Percentiles rank a stretch among this genome's conserved stretches.
Conservation (phyloP, 169 alveolate genomes). For the Cystoisospora suis region DNA sequence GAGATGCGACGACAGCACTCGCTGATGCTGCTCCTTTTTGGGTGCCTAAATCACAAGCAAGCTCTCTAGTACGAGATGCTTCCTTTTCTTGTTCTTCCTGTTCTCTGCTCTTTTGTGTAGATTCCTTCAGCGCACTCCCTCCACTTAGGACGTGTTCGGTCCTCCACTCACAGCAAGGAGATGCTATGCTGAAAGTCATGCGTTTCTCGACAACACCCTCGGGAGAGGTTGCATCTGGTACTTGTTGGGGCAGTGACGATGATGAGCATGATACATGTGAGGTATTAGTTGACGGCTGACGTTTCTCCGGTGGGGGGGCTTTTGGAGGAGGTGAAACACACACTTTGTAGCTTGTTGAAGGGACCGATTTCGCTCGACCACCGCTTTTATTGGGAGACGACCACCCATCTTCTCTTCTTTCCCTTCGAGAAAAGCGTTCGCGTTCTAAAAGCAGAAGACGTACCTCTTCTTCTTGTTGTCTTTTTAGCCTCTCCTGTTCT, state of each 20-base stretch:
- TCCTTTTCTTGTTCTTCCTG: too few species aligned
- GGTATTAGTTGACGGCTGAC: background rate
- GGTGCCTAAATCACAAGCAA: background rate
- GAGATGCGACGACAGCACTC: constrained; percentile 5
- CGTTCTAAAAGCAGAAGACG: background rate
- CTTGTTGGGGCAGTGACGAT: background rate
- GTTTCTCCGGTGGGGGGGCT: background rate
- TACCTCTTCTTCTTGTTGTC: background rate
- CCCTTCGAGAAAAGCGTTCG: background rate
- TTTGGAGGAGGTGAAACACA: background rate
- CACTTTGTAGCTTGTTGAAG: background rate
- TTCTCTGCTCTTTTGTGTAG: background rate
- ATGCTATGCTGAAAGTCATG: background rate
- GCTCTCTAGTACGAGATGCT: background rate
- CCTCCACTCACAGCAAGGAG: background rate
- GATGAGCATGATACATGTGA: too few species aligned
- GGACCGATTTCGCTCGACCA: background rate
- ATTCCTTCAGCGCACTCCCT: background rate
- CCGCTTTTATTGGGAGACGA: background rate
- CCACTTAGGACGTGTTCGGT: background rate
- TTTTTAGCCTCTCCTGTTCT: background rate
- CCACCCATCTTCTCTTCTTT: background rate
- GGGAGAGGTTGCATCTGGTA: background rate
- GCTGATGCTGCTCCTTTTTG: background rate
- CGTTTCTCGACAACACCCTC: background rate